Conservation (phyloP, 805 yeast genomes). For the Pichia cabralensis region DNA sequence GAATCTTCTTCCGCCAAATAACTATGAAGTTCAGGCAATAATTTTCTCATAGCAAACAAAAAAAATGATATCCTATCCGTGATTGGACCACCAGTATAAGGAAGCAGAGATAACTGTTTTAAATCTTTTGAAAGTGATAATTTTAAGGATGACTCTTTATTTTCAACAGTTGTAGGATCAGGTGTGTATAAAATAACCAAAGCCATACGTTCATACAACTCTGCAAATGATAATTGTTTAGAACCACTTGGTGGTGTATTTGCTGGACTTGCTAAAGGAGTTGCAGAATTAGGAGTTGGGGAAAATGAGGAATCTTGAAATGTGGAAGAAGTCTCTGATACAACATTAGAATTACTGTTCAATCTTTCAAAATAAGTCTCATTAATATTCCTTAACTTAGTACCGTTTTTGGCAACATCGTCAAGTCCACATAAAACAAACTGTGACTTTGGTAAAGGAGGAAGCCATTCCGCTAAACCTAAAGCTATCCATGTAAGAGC, state of each 20-base stretch:
- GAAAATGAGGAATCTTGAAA: conserved; percentile 18
- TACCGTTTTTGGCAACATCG: conserved; percentile 28
- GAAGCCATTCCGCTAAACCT: conserved; percentile 83
- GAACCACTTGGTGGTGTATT: conserved; percentile 13
- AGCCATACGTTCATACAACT: conserved; percentile 64
- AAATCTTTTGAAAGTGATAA: conserved; percentile 14
- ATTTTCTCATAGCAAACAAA: conserved; percentile 48
- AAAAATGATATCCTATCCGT: conserved; percentile 63
- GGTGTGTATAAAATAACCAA: conserved; percentile 71
- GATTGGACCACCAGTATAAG: conserved; percentile 43
- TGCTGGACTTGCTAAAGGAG: conserved; percentile 17
- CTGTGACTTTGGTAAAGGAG: conserved; percentile 46
- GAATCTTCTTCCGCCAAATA: conserved; percentile 74
- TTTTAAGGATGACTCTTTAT: not conserved
- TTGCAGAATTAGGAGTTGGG: conserved; percentile 19
- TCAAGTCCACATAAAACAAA: conserved; percentile 50
- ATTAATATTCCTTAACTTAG: conserved; percentile 26
- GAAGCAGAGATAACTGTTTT: conserved; percentile 12
- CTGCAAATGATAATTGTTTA: conserved; percentile 45
- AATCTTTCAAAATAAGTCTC: conserved; percentile 24
- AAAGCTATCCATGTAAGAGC: conserved; percentile 85
- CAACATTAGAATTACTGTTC: conserved; percentile 12
- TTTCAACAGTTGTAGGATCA: conserved; percentile 26
- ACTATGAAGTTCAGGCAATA: conserved; percentile 66
- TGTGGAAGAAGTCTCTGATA: conserved; percentile 14